A percentile compares a stretch with the other conserved stretches of the same genome.
Conservation (phyloP, 495 filamentous ascomycete genomes). For the Aspergillus haitiensis region DNA sequence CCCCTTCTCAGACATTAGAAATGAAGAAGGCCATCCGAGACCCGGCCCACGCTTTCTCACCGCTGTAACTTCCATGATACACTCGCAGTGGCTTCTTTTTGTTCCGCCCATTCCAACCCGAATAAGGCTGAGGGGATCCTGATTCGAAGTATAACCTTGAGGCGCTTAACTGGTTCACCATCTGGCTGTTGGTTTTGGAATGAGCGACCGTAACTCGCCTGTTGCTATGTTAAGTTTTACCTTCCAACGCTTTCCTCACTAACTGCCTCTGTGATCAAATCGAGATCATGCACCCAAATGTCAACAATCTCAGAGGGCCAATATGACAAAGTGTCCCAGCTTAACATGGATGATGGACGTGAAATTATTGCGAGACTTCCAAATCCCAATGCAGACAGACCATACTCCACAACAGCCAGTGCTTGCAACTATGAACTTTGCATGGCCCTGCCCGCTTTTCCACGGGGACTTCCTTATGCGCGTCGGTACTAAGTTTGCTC, state of each 20-base stretch:
- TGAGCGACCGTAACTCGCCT: constrained; percentile 28
- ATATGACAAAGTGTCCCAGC: constrained; percentile 40
- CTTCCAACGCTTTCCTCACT: constrained; percentile 25
- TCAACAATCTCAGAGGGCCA: constrained; percentile 39
- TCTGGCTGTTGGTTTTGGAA: constrained; percentile 32
- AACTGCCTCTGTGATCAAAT: constrained; percentile 26
- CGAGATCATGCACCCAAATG: constrained; percentile 24
- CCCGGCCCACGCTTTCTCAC: constrained; percentile 7
- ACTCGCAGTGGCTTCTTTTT: constrained; percentile 14
- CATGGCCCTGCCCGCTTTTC: constrained; percentile 21
- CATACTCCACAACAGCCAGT: constrained; percentile 38
- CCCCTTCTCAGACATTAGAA: constrained; percentile 3
- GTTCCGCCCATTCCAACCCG: constrained; percentile 13
- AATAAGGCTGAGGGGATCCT: constrained; percentile 9
- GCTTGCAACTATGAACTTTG: constrained; percentile 47
- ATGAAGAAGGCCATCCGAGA: constrained; percentile 14
- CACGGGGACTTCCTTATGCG: neutral
- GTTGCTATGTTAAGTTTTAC: constrained; percentile 30
- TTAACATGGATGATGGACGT: constrained; percentile 40
- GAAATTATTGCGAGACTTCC: constrained; percentile 37
- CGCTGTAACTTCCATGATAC: constrained; percentile 8
- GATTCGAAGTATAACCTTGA: constrained; percentile 22
- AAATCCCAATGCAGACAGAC: constrained; percentile 38
- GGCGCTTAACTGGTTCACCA: constrained; percentile 26
- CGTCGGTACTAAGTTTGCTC: constrained; percentile 23